Base-by-base conservation (phyloP, 768 basidiomycete genomes). In the Hydnomerulius pinastri region DNA sequence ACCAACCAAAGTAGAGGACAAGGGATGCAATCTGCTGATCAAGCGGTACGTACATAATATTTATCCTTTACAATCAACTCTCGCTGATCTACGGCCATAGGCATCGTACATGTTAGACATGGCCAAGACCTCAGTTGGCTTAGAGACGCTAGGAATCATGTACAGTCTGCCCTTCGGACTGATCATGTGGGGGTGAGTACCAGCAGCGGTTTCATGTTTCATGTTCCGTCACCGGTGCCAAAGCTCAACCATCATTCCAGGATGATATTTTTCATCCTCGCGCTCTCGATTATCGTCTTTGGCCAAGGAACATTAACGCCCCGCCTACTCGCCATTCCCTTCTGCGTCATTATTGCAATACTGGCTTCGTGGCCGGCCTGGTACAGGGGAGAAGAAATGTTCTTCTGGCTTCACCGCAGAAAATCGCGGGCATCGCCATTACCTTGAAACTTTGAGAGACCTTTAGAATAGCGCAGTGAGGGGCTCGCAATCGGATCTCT, bases 1-100 rank as follows among this genome's bases (percentile, higher is more conserved):
- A 37, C 41, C 18, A 18, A 38, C 17, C 71, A 74, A 40, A 69
- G 73, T 56, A 67, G 70, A 27, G 57, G 57, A 2, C 65, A 56
- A 42, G 49, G 56, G 4, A 21, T 37, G 28, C 6, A 45, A 9
- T 37, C 44, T 24, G 43, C 50, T n/a, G 43, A 46, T 46, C 43
- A 51, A 29, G 50, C 23, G 44, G 44, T 51, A 20, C 25, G 48
- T 9, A 7, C 23, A 8, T 21, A 25, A 42, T 24, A 28, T 49
- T 17, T 28, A 43, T 28, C 9, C 3, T 9, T 23, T 29, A 4
- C 32, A 33, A 5, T 24, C n/a, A 9, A 23, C 27, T n/a, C 27
- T 38, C 17, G 24, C 18, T 46, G 29, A 17, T 4, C 18, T 24
- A 46, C 9, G 18, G 37, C 15, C 38, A 48, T 28, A 48, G 47